phyloP scores from a whole-genome alignment of 2,329 filamentous ascomycete genomes.

The Cladosporium colombiae region DNA sequence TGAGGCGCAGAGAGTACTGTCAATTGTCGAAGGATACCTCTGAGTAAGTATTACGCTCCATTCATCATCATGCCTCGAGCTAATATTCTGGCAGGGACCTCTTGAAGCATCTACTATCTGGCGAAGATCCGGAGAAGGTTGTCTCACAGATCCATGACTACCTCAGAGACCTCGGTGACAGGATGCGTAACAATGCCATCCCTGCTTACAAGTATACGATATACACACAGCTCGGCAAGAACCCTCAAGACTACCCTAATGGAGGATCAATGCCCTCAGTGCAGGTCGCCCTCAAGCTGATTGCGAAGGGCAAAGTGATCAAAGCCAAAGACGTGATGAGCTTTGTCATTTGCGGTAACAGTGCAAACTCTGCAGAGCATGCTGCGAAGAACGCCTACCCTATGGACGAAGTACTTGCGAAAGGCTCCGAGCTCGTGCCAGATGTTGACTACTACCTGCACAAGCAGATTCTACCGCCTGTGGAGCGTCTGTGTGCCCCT shows the following conservation, averaged over 20 bases:
- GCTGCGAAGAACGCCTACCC: conserved; percentile 88
- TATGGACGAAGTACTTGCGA: conserved; percentile 79
- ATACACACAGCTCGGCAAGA: conserved; percentile 94
- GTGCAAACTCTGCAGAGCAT: conserved; percentile 63
- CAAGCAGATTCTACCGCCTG: conserved; percentile 97
- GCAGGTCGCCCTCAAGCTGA: conserved; percentile 86
- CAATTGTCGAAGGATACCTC: conserved; percentile 94
- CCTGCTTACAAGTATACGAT: conserved; percentile 91
- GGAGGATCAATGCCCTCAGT: conserved; percentile 94
- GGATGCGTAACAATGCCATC: conserved; percentile 80
- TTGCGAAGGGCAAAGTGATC: conserved; percentile 81
- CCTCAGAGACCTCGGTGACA: conserved; percentile 75
- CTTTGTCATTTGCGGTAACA: conserved; percentile 81
- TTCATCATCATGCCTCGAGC: not conserved
- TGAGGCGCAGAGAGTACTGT: conserved; percentile 97
- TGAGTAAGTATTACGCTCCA: conserved; percentile 44
- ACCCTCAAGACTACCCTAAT: conserved; percentile 90
- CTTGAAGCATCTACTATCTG: conserved; percentile 91
- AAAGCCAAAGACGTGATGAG: conserved; percentile 95
- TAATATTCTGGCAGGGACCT: conserved; percentile 58
- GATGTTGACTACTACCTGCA: conserved; percentile 98
- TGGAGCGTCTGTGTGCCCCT: conserved; percentile 95
- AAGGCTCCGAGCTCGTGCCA: conserved; percentile 72
- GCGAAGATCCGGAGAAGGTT: conserved; percentile 85
- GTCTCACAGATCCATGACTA: conserved; percentile 92